Base-by-base conservation (phyloP, 495 filamentous ascomycete species). In the Penicillium pancosmium region DNA sequence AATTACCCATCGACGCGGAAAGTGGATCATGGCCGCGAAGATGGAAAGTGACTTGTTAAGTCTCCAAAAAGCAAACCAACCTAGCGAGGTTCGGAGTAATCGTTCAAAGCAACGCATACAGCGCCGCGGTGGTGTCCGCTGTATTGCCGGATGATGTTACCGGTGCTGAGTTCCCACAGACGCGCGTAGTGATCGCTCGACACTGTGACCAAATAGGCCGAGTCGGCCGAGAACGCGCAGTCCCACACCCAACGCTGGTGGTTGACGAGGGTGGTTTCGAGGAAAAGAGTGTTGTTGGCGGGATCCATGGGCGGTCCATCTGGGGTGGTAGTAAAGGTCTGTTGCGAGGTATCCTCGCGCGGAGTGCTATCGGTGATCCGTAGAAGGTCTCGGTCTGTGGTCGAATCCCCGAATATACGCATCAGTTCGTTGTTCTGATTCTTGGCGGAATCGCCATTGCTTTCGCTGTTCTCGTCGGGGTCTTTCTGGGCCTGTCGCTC, bases 161-260 rank as follows among this genome's bases (percentile, higher is more conserved):
- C 91, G 44, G 80, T 83, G 52, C 80, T 81, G 57, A 98, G 76
- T 79, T 98, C 94, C 94, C 94, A 98, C 54, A 98, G 74, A n/a
- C 94, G 82, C 1, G 94, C 94, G 72, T 96, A 98, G 72, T 98
- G 94, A 73, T 98, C 94, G 50, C 88, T 92, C 68, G 94, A 98
- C 10, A 95, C 95, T 3, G 95, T 98, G n/a, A 98, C 94, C 3
- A 98, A 78, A 69, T 98, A 98, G 0, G 94, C 94, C 35, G 89
- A 93, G 69, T 98, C 94, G 10, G 95, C 94, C 58, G 90, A 94
- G 77, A 98, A 98, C 3, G 94, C 94, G 70, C 94, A 98, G 73
- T 98, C 94, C 94, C 94, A 98, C 0, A 98, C 94, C 94, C 94
- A 98, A 35, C 94, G 88, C 73, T 98, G 94, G 71, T 98, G 94